Evolutionary conservation across 768 basidiomycete genomes (phyloP), one percentile per base, ranked within the genome.

Genomic region (Floccularia luteovirens): DNA sequence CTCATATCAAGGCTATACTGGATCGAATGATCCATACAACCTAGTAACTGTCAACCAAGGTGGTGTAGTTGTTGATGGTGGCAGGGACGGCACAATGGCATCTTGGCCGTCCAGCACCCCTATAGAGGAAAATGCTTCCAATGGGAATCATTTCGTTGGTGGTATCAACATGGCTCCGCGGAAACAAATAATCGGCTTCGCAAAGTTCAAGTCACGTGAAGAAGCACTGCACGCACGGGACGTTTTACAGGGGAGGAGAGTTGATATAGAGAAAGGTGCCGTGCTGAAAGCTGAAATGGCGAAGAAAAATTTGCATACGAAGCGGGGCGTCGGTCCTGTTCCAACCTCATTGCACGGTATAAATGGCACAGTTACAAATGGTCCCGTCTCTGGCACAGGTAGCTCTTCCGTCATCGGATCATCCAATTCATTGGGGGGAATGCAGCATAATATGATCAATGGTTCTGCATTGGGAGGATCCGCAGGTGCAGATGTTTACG

Each of bases 231-330:
- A 78, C 10, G 96, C 96, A 6, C 70, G 88, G 27, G 94, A 98
- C 52, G 71, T 79, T 4, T 67, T 99, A 4, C 91, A 93, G 56
- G 92, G 94, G 4, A 72, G 84, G 39, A 74, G 90, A 41, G 88
- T 98, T 24, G 96, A 98, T 52, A 78, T 87, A 23, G 88, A 97
- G 60, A 91, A 90, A 52, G 91, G 91, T 11, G 81, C 89, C 1
- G 83, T 92, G 2, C 60, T 99, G 27, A 98, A 97, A 60, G 96
- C 94, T 16, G 96, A 98, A 64, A 97, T 99, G 93, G 96, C 96
- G 14, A 98, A 98, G 78, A 99, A 99, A 75, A 98, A 99, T 55
- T 62, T 99, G 27, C 94, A 99, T 55, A 94, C 92, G 14, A 96
- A 94, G 66, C 71, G 90, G 27, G 87, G 87, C 2, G 81, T 90